Percentiles rank a stretch among this genome's conserved stretches.
Evolutionary conservation across 2,329 filamentous ascomycete genomes (phyloP).

Genomic region (Emericellopsis atlantica): DNA sequence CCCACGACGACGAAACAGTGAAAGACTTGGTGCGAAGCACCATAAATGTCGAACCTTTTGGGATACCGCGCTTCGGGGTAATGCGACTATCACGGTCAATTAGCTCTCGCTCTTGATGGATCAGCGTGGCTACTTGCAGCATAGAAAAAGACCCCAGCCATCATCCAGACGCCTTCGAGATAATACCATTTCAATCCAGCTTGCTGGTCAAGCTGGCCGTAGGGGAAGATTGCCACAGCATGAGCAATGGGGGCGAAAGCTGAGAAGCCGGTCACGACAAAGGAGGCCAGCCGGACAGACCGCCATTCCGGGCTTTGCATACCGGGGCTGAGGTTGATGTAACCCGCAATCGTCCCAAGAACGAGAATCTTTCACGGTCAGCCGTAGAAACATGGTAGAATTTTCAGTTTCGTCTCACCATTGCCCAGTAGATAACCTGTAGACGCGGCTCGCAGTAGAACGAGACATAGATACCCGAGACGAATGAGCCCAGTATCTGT

Average conservation of each 20-base stretch:
- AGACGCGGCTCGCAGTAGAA: slow-evolving; percentile 23
- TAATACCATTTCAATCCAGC: slow-evolving; percentile 26
- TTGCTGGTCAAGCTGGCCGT: slow-evolving; percentile 22
- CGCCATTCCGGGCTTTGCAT: slow-evolving; percentile 21
- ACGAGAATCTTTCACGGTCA: slow-evolving; percentile 15
- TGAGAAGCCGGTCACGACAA: slow-evolving; percentile 23
- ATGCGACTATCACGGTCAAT: slow-evolving; percentile 19
- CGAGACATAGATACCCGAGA: slow-evolving; percentile 23
- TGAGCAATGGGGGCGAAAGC: slow-evolving; percentile 25
- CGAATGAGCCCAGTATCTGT: slow-evolving; percentile 22
- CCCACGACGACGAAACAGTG: slow-evolving; percentile 28
- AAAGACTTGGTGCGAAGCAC: slow-evolving; percentile 31
- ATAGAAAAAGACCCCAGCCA: slow-evolving; percentile 22
- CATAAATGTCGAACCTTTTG: slow-evolving; percentile 27
- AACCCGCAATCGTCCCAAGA: slow-evolving; percentile 17
- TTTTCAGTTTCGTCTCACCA: slow-evolving; percentile 12
- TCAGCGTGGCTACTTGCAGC: slow-evolving; percentile 15
- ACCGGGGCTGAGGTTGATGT: slow-evolving; percentile 20
- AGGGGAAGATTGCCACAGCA: slow-evolving; percentile 20
- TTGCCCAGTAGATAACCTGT: slow-evolving; percentile 18
- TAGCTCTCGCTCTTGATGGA: background rate
- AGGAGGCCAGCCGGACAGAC: slow-evolving; percentile 19
- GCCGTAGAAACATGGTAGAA: no score
- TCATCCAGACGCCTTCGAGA: slow-evolving; percentile 22
- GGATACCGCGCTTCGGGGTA: slow-evolving; percentile 24